Base-by-base conservation (phyloP, 176 grass and related monocot species). In the Thinopyrum elongatum region DNA sequence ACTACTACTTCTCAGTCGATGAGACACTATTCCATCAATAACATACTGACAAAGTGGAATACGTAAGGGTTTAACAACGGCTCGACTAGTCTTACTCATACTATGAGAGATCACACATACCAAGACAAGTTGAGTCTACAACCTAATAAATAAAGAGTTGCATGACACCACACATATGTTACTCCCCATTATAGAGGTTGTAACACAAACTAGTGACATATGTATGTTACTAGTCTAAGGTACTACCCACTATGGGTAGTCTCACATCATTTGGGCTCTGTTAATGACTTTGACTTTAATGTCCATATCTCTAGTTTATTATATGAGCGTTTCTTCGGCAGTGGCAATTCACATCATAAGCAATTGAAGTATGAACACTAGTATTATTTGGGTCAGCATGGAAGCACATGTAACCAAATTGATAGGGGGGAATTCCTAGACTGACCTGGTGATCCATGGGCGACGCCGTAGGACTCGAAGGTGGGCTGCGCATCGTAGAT, bases 401-500 rank as follows among this genome's bases (percentile, higher is more conserved):
- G 58, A 83, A 86, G 61, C 7, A 65, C 80, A 22, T 57, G 38
- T 49, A 92, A 27, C 35, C 16, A 58, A 80, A 61, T 65, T 67
- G 14, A 53, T 73, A 4, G 5, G 30, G 42, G 1, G 36, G 10
- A 10, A 35, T 21, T 75, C 26, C 53, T 44, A 14, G 14, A 63
- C 84, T 87, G 75, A 94, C 94, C 94, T 29, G 93, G 76, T 17
- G 90, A 94, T 87, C 93, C 97, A 91, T 98, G 88, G 41, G 84
- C 82, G 41, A 98, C 82, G 53, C 93, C 88, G 61, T 98, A 98
- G 13, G 97, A 95, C 62, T 98, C 90, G 36, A 98, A 98, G 30
- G 93, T 94, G 27, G 93, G 94, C 64, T 83, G 91, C 5, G 92
- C 82, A 61, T 95, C 94, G 49, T 98, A 95, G 65, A 98, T 89